Evolutionary conservation across 176 grass and related monocot genomes (phyloP).

Genomic region (Carex myosuroides): DNA sequence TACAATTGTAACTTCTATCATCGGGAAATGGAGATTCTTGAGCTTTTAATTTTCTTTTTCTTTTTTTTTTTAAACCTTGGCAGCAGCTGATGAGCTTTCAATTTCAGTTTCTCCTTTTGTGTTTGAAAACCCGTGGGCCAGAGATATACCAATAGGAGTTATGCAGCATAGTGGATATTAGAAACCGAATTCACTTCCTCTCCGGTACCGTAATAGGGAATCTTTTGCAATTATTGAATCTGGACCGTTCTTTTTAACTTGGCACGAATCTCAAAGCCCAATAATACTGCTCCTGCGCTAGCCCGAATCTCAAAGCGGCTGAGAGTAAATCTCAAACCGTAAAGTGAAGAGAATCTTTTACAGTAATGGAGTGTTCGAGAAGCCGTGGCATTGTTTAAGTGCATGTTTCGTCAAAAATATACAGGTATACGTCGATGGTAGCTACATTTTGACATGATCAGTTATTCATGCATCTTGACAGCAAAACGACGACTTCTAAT

Average conservation of each 20-base stretch:
- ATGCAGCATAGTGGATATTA: neutral
- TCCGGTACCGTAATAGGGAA: no score
- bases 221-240: no score
- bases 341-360: no score
- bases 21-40: neutral
- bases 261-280: no score
- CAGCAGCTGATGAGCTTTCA: neutral
- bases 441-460: neutral
- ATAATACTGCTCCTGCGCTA: no score
- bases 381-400: neutral
- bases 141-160: neutral
- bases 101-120: neutral
- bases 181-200: no score
- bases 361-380: no score
- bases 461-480: neutral
- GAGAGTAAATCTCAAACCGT: no score
- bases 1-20: neutral
- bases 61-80: no score
- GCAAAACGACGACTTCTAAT: neutral
- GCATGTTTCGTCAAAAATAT: neutral
- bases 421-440: neutral
- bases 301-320: no score
- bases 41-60: neutral
- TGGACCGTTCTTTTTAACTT: no score
- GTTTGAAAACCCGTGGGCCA: neutral